phyloP scores from a whole-genome alignment of 2,329 filamentous ascomycete species.

The Ophiostoma quercus region DNA sequence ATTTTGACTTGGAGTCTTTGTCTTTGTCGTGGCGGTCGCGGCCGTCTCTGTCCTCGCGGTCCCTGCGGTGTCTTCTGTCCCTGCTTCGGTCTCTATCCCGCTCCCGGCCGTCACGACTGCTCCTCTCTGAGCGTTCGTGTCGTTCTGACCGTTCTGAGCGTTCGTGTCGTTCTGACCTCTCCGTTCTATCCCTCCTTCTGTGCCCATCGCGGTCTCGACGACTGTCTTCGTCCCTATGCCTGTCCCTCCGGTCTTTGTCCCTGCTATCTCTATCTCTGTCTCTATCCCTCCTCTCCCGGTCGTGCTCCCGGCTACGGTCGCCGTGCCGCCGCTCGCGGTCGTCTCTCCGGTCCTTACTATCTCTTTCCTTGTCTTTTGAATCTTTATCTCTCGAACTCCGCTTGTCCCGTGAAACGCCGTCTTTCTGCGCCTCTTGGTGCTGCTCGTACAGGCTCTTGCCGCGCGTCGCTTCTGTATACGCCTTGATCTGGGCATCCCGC shows the following conservation, averaged over 20 bases:
- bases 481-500: slow-evolving; percentile 43
- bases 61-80: not conserved
- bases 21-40: not conserved
- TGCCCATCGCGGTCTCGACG: not conserved
- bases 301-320: not conserved
- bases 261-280: not conserved
- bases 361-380: not conserved
- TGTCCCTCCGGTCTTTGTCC: not conserved
- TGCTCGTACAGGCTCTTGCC: slow-evolving; percentile 57
- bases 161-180: not conserved
- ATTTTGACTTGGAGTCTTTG: no score
- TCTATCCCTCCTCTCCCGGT: not conserved
- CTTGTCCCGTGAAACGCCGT: slow-evolving; percentile 10
- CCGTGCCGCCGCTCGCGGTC: no score
- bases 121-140: not conserved
- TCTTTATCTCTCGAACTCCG: not conserved
- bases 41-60: not conserved
- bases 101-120: slow-evolving; percentile 10
- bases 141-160: not conserved
- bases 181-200: not conserved
- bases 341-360: not conserved
- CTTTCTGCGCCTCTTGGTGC: slow-evolving; percentile 42
- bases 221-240: slow-evolving; percentile 4
- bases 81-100: not conserved
- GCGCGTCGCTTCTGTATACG: slow-evolving; percentile 50